phyloP scores from a whole-genome alignment of 768 basidiomycete genomes.

The Boletus rex-veris region DNA sequence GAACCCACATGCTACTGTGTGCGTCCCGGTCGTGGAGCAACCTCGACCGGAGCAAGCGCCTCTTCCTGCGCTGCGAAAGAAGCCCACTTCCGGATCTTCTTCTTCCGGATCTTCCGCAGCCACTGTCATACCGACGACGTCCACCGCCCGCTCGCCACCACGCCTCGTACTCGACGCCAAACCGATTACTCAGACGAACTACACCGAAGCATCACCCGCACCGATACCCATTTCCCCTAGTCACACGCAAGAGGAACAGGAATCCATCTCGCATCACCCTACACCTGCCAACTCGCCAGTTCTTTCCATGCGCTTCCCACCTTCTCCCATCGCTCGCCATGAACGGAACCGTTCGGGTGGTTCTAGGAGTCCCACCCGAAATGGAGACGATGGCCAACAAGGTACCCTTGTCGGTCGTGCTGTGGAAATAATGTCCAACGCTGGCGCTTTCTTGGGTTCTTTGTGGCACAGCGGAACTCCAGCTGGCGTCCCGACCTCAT shows the following conservation, averaged over 20 bases:
- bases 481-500: slow-evolving; percentile 20
- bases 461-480: slow-evolving; percentile 43
- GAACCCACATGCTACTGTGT: slow-evolving; percentile 7
- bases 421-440: slow-evolving; percentile 76
- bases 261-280: slow-evolving; percentile 40
- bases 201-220: slow-evolving; percentile 17
- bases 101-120: slow-evolving; percentile 28
- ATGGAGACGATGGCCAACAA: slow-evolving; percentile 28
- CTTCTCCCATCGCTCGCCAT: slow-evolving; percentile 11
- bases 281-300: slow-evolving; percentile 66
- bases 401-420: slow-evolving; percentile 57
- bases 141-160: slow-evolving; percentile 21
- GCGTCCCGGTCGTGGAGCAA: slow-evolving; percentile 1
- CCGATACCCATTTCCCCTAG: slow-evolving; percentile 24
- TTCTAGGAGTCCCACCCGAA: slow-evolving; percentile 26
- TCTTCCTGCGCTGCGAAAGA: slow-evolving; percentile 15
- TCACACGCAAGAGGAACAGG: slow-evolving; percentile 33
- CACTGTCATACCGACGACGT: slow-evolving; percentile 9
- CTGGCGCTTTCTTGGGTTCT: slow-evolving; percentile 70
- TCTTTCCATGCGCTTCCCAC: slow-evolving; percentile 28
- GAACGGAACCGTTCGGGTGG: slow-evolving; percentile 16
- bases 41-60: slow-evolving; percentile 5
- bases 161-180: slow-evolving; percentile 29
- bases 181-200: slow-evolving; percentile 26
- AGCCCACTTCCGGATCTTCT: slow-evolving; percentile 16